These are phyloP conservation scores for Mucor irregularis DNA, from an alignment of 371 early-diverging fungal species.

Conservation along the genomic window DNA sequence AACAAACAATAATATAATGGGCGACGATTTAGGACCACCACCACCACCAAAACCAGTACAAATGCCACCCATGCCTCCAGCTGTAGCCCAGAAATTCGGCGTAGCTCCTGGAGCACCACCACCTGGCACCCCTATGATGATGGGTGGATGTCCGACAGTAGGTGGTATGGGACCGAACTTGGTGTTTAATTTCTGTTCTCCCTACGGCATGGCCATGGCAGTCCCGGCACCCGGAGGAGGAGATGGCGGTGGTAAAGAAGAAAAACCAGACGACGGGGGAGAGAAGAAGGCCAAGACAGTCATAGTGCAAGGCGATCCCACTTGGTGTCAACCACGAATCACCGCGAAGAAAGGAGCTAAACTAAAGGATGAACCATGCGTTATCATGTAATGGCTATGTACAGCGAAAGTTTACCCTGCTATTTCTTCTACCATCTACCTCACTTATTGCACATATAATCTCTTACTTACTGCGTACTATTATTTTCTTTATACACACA, in stretches of 20 bases:
- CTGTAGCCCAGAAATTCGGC: background rate
- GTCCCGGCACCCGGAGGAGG: background rate
- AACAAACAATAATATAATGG: too few relatives aligned
- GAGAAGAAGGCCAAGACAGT: background rate
- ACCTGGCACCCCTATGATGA: background rate
- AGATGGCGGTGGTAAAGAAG: background rate
- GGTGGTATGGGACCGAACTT: conserved; percentile 25
- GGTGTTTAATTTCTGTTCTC: conserved; percentile 17
- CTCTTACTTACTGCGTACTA: too few relatives aligned
- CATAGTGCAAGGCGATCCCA: conserved; percentile 21
- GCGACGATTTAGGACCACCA: background rate
- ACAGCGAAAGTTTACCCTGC: too few relatives aligned
- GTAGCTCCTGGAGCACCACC: background rate
- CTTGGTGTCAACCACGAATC: conserved; percentile 19
- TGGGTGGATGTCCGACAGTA: background rate
- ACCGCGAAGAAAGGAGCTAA: conserved; percentile 3
- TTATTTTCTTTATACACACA: too few relatives aligned
- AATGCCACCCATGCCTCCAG: too few relatives aligned
- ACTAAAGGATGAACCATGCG: conserved; percentile 10
- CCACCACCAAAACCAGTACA: background rate
- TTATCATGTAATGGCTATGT: conserved; percentile 16
- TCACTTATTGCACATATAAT: too few relatives aligned
- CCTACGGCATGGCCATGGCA: background rate
- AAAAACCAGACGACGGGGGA: background rate
- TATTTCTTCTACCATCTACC: too few relatives aligned